phyloP scores from a whole-genome alignment of 768 basidiomycete genomes.

The Termitomyces sp. region DNA sequence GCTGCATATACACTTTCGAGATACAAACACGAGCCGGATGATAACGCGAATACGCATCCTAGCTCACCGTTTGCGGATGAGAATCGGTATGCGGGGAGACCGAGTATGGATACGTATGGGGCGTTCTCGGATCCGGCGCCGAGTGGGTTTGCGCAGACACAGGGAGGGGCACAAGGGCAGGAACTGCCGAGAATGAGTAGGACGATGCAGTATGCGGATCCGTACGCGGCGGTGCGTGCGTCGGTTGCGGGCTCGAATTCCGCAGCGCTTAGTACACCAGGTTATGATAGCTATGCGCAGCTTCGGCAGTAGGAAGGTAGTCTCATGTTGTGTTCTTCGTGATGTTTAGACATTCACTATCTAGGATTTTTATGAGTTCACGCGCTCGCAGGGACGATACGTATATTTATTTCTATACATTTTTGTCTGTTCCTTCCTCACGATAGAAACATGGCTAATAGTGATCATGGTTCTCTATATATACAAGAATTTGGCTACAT shows the following conservation, averaged over 20 bases:
- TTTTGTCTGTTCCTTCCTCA: neutral
- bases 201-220: conserved; percentile 93
- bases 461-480: no score
- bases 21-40: conserved; percentile 1
- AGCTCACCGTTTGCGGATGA: conserved; percentile 46
- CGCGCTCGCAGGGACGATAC: neutral
- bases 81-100: conserved; percentile 39
- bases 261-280: conserved; percentile 26
- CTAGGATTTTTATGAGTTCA: neutral
- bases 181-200: conserved; percentile 61
- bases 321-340: neutral
- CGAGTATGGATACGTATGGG: conserved; percentile 84
- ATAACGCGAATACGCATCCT: neutral
- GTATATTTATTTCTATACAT: neutral
- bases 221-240: conserved; percentile 77
- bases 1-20: conserved; percentile 16
- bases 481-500: neutral
- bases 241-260: conserved; percentile 33
- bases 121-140: conserved; percentile 89
- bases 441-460: no score
- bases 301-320: conserved; percentile 31
- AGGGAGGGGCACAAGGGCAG: conserved; percentile 31
- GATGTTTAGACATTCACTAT: neutral
- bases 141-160: conserved; percentile 45
- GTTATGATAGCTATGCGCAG: conserved; percentile 49